A percentile compares a stretch with the other conserved stretches of the same genome.
phyloP scores from a whole-genome alignment of 2,329 filamentous ascomycete species.

The Coleophoma cylindrospora region DNA sequence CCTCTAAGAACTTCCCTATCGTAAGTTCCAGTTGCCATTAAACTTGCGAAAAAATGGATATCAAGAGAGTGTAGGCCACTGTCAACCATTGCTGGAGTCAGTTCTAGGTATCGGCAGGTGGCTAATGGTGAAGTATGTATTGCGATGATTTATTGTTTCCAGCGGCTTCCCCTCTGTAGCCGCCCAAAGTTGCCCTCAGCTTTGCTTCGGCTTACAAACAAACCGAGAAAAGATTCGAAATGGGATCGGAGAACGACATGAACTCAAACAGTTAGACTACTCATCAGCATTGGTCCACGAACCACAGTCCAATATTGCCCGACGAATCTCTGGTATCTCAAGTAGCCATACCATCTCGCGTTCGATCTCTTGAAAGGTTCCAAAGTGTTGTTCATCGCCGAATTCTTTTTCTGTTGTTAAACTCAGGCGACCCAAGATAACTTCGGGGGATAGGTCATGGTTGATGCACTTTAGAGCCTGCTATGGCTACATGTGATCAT shows the following conservation, averaged over 20 bases:
- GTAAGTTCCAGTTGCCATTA: neutral
- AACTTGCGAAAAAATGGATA: neutral
- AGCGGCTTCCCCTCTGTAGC: neutral
- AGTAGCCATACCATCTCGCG: neutral
- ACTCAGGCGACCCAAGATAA: neutral
- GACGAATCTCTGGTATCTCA: neutral
- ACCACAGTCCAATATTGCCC: no score
- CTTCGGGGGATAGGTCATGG: conserved; percentile 23
- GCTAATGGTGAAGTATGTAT: neutral
- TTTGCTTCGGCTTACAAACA: neutral
- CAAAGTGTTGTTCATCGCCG: neutral
- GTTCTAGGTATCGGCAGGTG: neutral
- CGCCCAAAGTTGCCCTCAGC: neutral
- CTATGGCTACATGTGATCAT: conserved; percentile 34
- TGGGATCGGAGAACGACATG: neutral
- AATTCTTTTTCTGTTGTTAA: neutral
- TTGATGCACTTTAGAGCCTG: conserved; percentile 11
- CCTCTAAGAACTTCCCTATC: no score
- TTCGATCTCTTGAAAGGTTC: neutral
- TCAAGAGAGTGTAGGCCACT: neutral
- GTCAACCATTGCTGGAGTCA: neutral
- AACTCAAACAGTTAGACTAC: neutral
- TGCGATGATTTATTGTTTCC: neutral
- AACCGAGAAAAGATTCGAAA: neutral
- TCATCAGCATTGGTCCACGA: neutral